Evolutionary conservation across 2,329 filamentous ascomycete species (phyloP).

Genomic region (Apiospora hydei): DNA sequence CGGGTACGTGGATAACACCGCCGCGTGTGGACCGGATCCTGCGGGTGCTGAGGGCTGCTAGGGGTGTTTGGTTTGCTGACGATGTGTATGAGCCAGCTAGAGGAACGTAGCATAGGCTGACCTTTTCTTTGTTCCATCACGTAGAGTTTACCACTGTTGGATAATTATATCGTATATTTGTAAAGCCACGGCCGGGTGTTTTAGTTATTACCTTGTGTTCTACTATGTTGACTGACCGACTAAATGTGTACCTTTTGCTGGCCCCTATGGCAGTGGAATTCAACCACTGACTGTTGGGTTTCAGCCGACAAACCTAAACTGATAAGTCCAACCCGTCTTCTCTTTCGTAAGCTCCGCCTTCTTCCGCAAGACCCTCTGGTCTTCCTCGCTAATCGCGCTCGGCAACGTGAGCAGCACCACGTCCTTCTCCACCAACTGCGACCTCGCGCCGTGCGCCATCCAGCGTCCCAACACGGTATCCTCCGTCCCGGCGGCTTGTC

Average conservation of each 20-base stretch:
- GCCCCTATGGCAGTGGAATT: too few species aligned
- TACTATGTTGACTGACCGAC: too few species aligned
- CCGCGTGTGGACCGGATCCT: conserved; percentile 29
- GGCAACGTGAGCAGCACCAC: background rate
- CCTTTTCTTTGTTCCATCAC: background rate
- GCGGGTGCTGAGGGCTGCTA: conserved; percentile 24
- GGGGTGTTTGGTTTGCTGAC: background rate
- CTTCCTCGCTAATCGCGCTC: background rate
- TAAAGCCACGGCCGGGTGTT: too few species aligned
- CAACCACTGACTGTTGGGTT: too few species aligned
- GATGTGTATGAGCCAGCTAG: too few species aligned
- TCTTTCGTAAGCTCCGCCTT: background rate
- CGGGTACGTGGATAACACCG: conserved; percentile 29
- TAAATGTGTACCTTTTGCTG: too few species aligned
- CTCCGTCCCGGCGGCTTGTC: background rate
- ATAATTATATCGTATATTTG: background rate
- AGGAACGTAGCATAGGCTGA: too few species aligned
- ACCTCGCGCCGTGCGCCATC: background rate
- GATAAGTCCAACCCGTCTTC: background rate
- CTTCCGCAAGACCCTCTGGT: background rate
- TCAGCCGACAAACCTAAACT: background rate
- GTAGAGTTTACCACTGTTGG: background rate
- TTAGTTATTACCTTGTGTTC: background rate
- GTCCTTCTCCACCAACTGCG: background rate
- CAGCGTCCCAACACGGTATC: background rate